Base-by-base conservation (phyloP, 108 stramenopile genomes). In the Nitzschia palea region DNA sequence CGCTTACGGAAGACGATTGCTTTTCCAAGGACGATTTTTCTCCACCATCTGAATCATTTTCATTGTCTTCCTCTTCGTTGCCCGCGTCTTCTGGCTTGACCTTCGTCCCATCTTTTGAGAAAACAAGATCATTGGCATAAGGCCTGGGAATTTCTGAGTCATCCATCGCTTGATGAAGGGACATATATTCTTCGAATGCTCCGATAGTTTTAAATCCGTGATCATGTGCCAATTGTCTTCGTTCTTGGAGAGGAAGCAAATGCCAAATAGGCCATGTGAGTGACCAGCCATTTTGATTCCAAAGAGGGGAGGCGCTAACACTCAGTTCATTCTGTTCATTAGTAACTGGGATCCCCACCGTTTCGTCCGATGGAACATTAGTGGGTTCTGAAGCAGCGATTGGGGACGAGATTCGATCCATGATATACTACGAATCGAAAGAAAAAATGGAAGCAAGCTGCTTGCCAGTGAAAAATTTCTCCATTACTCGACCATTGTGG, bases 231-330 rank as follows among this genome's bases (percentile, higher is more conserved):
- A 93, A 75, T 23, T 71, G 74, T 44, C 84, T 89, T 4, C 86
- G 76, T 56, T 93, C 91, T 25, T 80, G 28, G 50, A 79, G 42
- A 2, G 88, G 85, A 15, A 93, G 81, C 82, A 88, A 73, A 60
- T 89, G 88, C 91, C 91, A 93, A 45, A 93, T 89, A 9, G 86
- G 86, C 86, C 87, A 93, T 2, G 91, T 87, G 15, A 93, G 48
- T 51, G 83, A 77, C 86, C 86, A 91, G 0, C 75, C 67, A 29
- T 86, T 82, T 45, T 69, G 48, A 44, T 22, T 67, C 80, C 80
- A 80, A n/a, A 80, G 26, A 2, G 61, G 52, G n/a, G n/a, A n/a
- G n/a, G n/a, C n/a, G n/a, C n/a, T n/a, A n/a, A n/a, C n/a, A n/a
- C n/a, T n/a, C n/a, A n/a, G n/a, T n/a, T n/a, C n/a, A n/a, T n/a